Base-by-base conservation (phyloP, 768 basidiomycete genomes). In the Phylloporus sp. region DNA sequence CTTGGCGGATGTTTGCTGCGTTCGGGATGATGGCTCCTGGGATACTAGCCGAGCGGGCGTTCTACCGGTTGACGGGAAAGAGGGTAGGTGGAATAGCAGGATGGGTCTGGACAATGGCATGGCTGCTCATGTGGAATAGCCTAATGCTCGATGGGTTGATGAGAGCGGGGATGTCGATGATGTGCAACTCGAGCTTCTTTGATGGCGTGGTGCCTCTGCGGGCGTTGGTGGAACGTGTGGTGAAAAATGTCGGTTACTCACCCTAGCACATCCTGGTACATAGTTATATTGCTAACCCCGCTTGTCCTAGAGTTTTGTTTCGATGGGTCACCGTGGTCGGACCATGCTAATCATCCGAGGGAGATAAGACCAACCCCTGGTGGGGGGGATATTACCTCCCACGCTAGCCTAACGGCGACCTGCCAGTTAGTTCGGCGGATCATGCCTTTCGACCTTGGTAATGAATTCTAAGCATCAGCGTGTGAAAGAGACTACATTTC, bases 1-100 rank as follows among this genome's bases (percentile, higher is more conserved):
- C 75, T 15, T 50, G 51, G 55, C 49, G 59, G 24, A 70, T 80
- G 38, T 62, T 70, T 0, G 74, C 76, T 1, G 80, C 78, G 55
- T 86, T 85, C 59, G 53, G 82, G 26, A 67, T 80, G 62, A 81
- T 77, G 70, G 82, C 74, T 11, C 53, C 78, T 0, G 82, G 80
- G 2, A 57, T 80, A 15, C 48, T 80, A 2, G 47, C 78, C 16
- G 84, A 86, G 63, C 63, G 41, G n/a, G 52, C 2, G 16, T 71
- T 57, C 46, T 38, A 51, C 29, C 22, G 20, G 24, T 15, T 57
- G n/a, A 70, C 64, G 0, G 67, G 71, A 6, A 53, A 54, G 52
- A 61, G 47, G 22, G 68, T 71, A 5, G 55, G 56, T 23, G 75
- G 72, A 2, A 49, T 49, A 24, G 22, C 35, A 10, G 73, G 73